Base-by-base conservation (phyloP, 2,329 filamentous ascomycete genomes). In the Alternaria sp. region DNA sequence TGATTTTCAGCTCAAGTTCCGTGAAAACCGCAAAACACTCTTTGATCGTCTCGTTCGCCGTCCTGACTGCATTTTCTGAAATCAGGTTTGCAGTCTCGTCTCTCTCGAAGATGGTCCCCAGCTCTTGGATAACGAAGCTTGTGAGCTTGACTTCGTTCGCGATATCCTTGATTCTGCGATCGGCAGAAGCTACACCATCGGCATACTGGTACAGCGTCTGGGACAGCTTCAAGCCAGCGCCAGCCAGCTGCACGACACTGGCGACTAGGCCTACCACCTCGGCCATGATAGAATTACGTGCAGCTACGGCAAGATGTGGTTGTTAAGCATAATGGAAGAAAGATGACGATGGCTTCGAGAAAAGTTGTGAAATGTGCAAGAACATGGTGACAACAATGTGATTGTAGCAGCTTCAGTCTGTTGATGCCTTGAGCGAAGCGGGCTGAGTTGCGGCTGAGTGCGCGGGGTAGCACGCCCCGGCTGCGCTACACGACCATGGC, bases 201-300 rank as follows among this genome's bases (percentile, higher is more conserved):
- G 68, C 75, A 67, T 77, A 77, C 32, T 73, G 65, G 55, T 77
- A 77, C 30, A 78, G 66, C 5, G 72, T 70, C 44, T 75, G 64
- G 4, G 72, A 74, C 25, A 78, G 66, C 52, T 74, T 73, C 8
- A 78, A 54, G 9, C 73, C 74, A 13, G 74, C 69, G 4, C 71
- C 73, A 25, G 72, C 76, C 12, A 78, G 63, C 59, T 77, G 73
- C 11, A 77, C 65, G 36, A 77, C 71, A n/a, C 73, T 74, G 11
- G 75, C 74, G 25, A 73, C 65, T n/a, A 78, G 43, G 21, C 71
- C 69, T 12, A 72, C 19, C 11, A 58, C 58, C 43, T 77, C 76
- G 3, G 73, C 73, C 73, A 77, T 77, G 28, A 15, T 23, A 19
- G 21, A 4, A 28, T 23, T 7, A 10, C 36, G 19, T 15, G 9